A percentile compares a stretch with the other conserved stretches of the same genome.
These are phyloP conservation scores for Penicillium sp. DNA, from an alignment of 2,329 filamentous ascomycete genomes.

Conservation along the genomic window DNA sequence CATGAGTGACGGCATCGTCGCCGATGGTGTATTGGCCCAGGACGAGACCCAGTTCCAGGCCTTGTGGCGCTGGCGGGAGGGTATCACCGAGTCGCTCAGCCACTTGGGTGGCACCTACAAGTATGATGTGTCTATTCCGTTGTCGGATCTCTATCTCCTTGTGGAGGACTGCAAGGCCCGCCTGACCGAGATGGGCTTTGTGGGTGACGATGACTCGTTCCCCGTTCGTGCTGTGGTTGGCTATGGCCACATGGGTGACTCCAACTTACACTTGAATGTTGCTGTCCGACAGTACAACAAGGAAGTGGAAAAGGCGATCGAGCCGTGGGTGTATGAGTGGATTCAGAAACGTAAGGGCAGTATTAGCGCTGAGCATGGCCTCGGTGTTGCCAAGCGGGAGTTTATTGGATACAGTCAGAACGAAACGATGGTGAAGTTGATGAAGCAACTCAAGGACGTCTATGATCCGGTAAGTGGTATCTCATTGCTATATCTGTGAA, in stretches of 20 bases:
- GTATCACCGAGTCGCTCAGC: conserved; percentile 81
- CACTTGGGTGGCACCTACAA: conserved; percentile 97
- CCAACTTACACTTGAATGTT: conserved; percentile 91
- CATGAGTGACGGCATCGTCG: conserved; percentile 80
- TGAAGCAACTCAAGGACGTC: conserved; percentile 90
- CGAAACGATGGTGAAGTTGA: conserved; percentile 79
- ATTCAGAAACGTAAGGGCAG: conserved; percentile 81
- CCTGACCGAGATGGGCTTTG: conserved; percentile 68
- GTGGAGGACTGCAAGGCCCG: conserved; percentile 79
- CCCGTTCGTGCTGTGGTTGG: conserved; percentile 88
- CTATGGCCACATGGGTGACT: conserved; percentile 97
- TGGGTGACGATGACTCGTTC: conserved; percentile 69
- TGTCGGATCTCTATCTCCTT: conserved; percentile 78
- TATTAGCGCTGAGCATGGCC: conserved; percentile 93
- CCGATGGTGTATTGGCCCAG: conserved; percentile 86
- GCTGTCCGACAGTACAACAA: conserved; percentile 78
- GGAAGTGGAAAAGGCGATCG: conserved; percentile 77
- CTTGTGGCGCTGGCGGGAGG: conserved; percentile 91
- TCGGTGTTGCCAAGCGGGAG: conserved; percentile 92
- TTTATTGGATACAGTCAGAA: conserved; percentile 91
- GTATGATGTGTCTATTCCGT: conserved; percentile 93
- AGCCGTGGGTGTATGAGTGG: conserved; percentile 98
- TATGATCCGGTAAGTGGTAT: conserved; percentile 78
- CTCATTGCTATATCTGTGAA: background rate
- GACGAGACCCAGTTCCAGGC: conserved; percentile 83